Conservation (phyloP, 2,329 filamentous ascomycete species). For the Cercospora berteroae region DNA sequence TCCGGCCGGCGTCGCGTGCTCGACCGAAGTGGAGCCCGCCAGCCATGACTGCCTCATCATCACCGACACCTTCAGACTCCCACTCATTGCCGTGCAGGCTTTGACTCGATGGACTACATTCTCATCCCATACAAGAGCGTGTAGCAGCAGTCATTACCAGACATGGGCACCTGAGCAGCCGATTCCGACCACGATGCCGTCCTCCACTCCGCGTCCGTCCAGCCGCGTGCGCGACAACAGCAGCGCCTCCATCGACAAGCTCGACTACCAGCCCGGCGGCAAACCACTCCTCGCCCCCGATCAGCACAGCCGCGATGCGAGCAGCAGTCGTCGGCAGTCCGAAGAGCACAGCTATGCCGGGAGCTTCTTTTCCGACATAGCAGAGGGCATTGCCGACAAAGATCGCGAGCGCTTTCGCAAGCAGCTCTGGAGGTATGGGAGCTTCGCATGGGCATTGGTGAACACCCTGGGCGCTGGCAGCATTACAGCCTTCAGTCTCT, state of each 20-base stretch:
- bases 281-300: constrained; percentile 44
- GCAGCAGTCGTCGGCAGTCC: constrained; percentile 29
- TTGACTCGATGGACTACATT: neutral
- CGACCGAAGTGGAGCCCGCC: neutral
- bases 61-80: neutral
- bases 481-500: constrained; percentile 90
- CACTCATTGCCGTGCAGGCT: neutral
- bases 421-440: constrained; percentile 53
- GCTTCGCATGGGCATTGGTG: constrained; percentile 61
- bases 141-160: neutral
- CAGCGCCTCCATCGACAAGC: constrained; percentile 47
- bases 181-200: neutral
- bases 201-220: constrained; percentile 20
- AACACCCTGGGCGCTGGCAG: constrained; percentile 80
- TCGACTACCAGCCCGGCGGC: constrained; percentile 47
- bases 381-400: constrained; percentile 58
- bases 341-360: constrained; percentile 49
- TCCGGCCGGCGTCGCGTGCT: constrained; percentile 4
- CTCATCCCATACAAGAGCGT: neutral
- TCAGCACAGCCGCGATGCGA: constrained; percentile 32
- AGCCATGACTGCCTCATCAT: neutral
- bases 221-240: constrained; percentile 24
- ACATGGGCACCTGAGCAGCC: neutral
- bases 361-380: constrained; percentile 60
- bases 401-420: constrained; percentile 56